These are phyloP conservation scores for Stachybotrys chartarum DNA, from an alignment of 2,329 filamentous ascomycete genomes.

Conservation along the genomic window DNA sequence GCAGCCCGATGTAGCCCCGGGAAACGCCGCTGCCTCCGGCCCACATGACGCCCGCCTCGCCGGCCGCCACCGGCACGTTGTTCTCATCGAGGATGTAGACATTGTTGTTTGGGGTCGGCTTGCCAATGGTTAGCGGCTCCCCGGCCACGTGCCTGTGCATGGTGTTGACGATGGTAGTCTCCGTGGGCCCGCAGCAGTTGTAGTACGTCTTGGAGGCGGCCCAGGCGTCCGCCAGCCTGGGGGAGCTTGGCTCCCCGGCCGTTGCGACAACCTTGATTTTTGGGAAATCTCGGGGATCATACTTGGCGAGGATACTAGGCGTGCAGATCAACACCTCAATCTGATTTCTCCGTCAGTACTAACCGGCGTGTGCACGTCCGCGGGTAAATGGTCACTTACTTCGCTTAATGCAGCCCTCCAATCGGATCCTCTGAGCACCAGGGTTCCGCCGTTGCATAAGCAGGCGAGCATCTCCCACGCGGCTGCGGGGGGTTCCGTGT, in stretches of 20 bases:
- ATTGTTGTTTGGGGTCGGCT: conserved; percentile 47
- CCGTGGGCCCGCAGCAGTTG: conserved; percentile 54
- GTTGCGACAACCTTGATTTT: conserved; percentile 45
- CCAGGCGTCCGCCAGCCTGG: conserved; percentile 47
- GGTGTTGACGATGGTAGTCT: conserved; percentile 53
- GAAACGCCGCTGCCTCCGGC: conserved; percentile 48
- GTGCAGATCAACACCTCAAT: conserved; percentile 49
- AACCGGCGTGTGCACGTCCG: not conserved
- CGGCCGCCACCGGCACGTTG: conserved; percentile 33
- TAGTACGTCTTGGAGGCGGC: conserved; percentile 37
- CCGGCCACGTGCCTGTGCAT: conserved; percentile 39
- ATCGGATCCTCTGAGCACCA: conserved; percentile 41
- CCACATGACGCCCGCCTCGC: conserved; percentile 47
- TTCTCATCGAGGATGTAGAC: conserved; percentile 47
- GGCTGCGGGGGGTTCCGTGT: conserved; percentile 23
- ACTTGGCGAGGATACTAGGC: conserved; percentile 46
- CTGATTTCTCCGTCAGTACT: conserved; percentile 15
- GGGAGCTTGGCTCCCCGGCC: conserved; percentile 44
- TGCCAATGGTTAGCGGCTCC: conserved; percentile 42
- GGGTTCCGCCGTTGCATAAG: conserved; percentile 48
- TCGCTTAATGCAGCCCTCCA: conserved; percentile 39
- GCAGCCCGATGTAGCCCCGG: conserved; percentile 46
- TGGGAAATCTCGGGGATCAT: conserved; percentile 34
- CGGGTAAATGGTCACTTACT: conserved; percentile 20
- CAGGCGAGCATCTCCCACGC: conserved; percentile 53